Base-by-base conservation (phyloP, 2,329 filamentous ascomycete genomes). In the Penicillium sp. region DNA sequence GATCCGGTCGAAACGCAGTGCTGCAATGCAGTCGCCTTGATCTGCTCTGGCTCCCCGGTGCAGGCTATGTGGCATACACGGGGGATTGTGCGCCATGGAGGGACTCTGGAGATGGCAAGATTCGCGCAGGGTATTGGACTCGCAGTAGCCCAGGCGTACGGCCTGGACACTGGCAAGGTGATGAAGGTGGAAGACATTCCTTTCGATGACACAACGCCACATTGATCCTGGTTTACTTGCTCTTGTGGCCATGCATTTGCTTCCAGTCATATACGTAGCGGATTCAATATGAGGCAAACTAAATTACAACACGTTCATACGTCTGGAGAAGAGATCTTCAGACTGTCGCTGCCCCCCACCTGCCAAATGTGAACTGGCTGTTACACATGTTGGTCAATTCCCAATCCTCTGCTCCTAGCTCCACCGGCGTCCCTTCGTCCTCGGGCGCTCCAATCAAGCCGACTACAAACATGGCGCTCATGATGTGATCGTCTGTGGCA, bases 401-500 rank as follows among this genome's bases (percentile, higher is more conserved):
- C 87, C 87, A 89, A 19, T 81, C 84, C 78, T 89, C 86, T 0
- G 86, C 86, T 0, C 79, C 82, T 44, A 73, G 64, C 11, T 74
- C 57, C 0, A 60, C 70, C 23, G 63, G 49, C 0, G 62, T 70
- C 0, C 75, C 77, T 60, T 78, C 73, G 70, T 86, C 83, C 23
- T 82, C 81, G 55, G 73, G 67, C 31, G 81, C 81, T 1, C 86
- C 82, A 35, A 78, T 78, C 3, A 83, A 78, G 1, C 88, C 88
- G 0, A 87, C 85, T 0, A 88, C 83, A 74, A 90, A 90, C 68
- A 87, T 79, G 3, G 85, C 81, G 0, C 86, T 78, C 85, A 90
- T 89, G 66, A 88, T 90, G 70, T 91, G 88, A 71, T 91, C 88
- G 69, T 91, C 88, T 0, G 88, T 90, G 0, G 82, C 88, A 75